These are phyloP conservation scores for Castanea crenata DNA, from an alignment of 306 rosid genomes.

Conservation along the genomic window DNA sequence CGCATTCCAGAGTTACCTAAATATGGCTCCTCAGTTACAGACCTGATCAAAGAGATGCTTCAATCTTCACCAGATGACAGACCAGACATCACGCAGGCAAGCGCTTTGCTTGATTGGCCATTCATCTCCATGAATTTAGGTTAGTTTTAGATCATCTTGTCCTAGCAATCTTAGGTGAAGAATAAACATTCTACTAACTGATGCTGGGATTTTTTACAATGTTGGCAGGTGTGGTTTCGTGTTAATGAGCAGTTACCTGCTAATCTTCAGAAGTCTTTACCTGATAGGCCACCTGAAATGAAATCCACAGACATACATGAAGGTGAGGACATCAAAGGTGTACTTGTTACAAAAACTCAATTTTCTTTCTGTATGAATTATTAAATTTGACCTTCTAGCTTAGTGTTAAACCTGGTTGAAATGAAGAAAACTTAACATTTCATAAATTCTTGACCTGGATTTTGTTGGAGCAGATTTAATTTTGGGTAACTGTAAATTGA, in stretches of 20 bases:
- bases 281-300: constrained; percentile 71
- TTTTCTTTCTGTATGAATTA: neutral
- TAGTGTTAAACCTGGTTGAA: neutral
- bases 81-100: constrained; percentile 99
- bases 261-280: constrained; percentile 83
- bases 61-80: constrained; percentile 90
- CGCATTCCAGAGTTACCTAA: constrained; percentile 90
- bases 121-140: constrained; percentile 99
- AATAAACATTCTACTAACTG: constrained; percentile 39
- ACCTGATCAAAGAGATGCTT: constrained; percentile 91
- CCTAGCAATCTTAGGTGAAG: constrained; percentile 54
- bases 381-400: neutral
- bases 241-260: constrained; percentile 81
- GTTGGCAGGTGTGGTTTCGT: constrained; percentile 92
- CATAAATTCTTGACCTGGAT: neutral
- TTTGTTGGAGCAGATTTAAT: too few species aligned
- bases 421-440: neutral
- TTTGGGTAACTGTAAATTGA: neutral
- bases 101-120: constrained; percentile 99
- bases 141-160: constrained; percentile 89
- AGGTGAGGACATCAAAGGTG: constrained; percentile 42
- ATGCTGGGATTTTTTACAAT: constrained; percentile 26
- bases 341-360: neutral
- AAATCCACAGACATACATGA: constrained; percentile 48
- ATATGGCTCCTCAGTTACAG: constrained; percentile 58